Evolutionary conservation across 768 basidiomycete species (phyloP).

Genomic region (Mycena kentingensis): DNA sequence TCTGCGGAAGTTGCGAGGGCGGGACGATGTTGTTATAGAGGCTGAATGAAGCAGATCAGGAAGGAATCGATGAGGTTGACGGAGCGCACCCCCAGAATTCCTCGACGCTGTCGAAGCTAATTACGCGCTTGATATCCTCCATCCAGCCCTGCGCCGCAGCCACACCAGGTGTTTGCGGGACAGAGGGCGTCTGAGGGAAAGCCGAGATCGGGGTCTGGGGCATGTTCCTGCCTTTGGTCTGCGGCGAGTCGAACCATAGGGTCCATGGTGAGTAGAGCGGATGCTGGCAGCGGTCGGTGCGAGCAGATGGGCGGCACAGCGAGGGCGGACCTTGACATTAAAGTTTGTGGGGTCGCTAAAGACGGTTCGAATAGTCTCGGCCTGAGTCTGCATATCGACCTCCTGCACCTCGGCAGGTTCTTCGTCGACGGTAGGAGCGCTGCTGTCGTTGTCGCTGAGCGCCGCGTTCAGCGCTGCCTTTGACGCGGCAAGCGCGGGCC

Average conservation of each 20-base stretch:
- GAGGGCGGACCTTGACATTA: slow-evolving; percentile 82
- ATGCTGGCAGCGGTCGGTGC: slow-evolving; percentile 55
- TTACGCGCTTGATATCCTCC: slow-evolving; percentile 97
- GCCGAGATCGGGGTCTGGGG: slow-evolving; percentile 82
- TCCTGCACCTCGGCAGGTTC: slow-evolving; percentile 88
- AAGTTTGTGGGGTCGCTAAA: slow-evolving; percentile 92
- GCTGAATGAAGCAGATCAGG: slow-evolving; percentile 40
- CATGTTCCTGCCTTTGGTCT: slow-evolving; percentile 86
- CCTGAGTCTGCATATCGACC: slow-evolving; percentile 80
- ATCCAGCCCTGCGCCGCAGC: slow-evolving; percentile 90
- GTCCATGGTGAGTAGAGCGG: slow-evolving; percentile 95
- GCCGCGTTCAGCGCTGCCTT: slow-evolving; percentile 79
- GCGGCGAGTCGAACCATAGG: slow-evolving; percentile 96
- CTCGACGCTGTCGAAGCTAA: slow-evolving; percentile 94
- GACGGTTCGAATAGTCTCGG: slow-evolving; percentile 84
- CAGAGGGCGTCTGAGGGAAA: slow-evolving; percentile 74
- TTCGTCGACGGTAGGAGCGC: slow-evolving; percentile 34
- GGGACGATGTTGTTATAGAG: slow-evolving; percentile 97
- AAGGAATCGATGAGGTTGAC: neutral
- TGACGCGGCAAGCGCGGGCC: slow-evolving; percentile 72
- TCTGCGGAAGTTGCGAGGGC: slow-evolving; percentile 88
- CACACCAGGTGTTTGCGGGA: slow-evolving; percentile 70
- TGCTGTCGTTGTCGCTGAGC: slow-evolving; percentile 62
- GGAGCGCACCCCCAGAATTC: slow-evolving; percentile 94
- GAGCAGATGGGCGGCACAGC: neutral